Base-by-base conservation (phyloP, 306 rosid genomes). In the Hippophae tibetana region DNA sequence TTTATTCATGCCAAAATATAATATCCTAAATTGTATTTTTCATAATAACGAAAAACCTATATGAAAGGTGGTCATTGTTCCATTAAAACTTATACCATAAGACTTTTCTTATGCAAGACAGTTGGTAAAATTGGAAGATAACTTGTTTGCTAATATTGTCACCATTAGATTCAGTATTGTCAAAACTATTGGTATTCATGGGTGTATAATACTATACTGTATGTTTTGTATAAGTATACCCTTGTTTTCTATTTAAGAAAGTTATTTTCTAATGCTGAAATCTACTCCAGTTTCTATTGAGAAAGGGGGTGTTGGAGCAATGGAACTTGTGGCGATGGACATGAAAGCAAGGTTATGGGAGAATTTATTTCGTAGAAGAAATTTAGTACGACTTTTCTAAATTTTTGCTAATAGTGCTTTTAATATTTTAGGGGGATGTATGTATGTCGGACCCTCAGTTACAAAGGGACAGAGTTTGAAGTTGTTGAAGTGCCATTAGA, bases 241-340 rank as follows among this genome's bases (percentile, higher is more conserved):
- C 3, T 31, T 31, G 38, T 31, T 31, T 31, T 31, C 38, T 4
- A 31, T 4, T 2, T 31, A 31, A 31, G 5, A 18, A 18, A 18
- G 23, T 18, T 18, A 18, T 18, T 18, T 18, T 18, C 5, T 31
- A 31, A 31, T 31, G 38, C 38, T 63, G 42, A 18, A 42, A 53
- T 45, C 69, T 9, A 3, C 3, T 82, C 73, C 79, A 92, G 99
- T 81, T 75, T 95, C 95, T 55, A 77, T 92, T 65, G 99, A 92
- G 54, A 88, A 88, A 78, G 96, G 95, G 55, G 99, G 99, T 57
- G 99, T 92, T 69, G 99, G 99, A 79, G 99, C 99, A 57, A 79
- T 92, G 5, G 99, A 92, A 86, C 86, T 92, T 80, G 99, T 92
- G 78, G 99, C 99, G 65, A 92, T 92, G 99, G 99, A 92, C 83